Evolutionary conservation across 768 basidiomycete genomes (phyloP).

Genomic region (Mycena floridula): DNA sequence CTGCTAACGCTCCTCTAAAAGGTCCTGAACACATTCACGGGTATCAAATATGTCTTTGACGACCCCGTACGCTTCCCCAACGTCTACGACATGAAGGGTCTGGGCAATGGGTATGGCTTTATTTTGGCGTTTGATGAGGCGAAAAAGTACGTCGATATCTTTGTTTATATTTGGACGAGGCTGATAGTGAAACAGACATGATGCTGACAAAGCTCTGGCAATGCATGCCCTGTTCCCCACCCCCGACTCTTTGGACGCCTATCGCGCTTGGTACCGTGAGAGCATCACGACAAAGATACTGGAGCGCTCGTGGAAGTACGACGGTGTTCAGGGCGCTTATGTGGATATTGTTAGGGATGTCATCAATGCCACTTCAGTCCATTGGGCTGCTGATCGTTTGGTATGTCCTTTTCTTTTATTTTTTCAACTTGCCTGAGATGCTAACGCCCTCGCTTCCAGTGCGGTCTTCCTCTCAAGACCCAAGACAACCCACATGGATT

Average conservation of each 20-base stretch:
- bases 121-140: constrained; percentile 30
- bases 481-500: constrained; percentile 34
- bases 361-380: constrained; percentile 34
- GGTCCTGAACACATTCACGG: constrained; percentile 25
- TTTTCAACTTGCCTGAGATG: not conserved
- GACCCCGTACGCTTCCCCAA: constrained; percentile 30
- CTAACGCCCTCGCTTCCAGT: constrained; percentile 15
- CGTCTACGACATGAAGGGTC: constrained; percentile 24
- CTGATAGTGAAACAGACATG: no score
- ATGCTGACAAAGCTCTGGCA: no score
- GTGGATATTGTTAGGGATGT: constrained; percentile 46
- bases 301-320: constrained; percentile 26
- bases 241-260: constrained; percentile 20
- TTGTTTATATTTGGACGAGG: no score
- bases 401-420: constrained; percentile 16
- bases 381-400: constrained; percentile 33
- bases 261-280: constrained; percentile 23
- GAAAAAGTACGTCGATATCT: constrained; percentile 25
- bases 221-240: constrained; percentile 31
- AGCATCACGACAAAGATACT: constrained; percentile 22
- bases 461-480: constrained; percentile 42
- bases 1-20: no score
- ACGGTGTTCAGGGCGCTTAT: constrained; percentile 26
- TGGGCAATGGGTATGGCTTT: constrained; percentile 31
- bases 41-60: constrained; percentile 26